Conservation (phyloP, 768 basidiomycete species). For the Coprinopsis cinerea region DNA sequence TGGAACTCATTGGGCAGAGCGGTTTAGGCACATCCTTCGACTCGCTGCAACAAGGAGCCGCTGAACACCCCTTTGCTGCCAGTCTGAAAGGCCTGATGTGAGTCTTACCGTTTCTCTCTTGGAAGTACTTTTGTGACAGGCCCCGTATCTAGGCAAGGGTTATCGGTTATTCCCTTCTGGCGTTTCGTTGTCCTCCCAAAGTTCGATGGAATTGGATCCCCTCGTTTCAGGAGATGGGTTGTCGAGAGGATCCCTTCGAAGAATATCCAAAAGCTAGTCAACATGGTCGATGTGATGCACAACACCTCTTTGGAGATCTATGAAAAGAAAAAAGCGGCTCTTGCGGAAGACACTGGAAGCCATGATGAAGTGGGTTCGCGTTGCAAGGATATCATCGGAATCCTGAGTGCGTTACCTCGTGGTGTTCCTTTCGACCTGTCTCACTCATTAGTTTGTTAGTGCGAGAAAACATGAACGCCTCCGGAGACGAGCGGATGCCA, state of each 20-base stretch:
- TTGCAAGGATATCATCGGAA: slow-evolving; percentile 39
- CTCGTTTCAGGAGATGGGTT: slow-evolving; percentile 20
- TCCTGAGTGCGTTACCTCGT: slow-evolving; percentile 25
- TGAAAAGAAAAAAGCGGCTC: slow-evolving; percentile 26
- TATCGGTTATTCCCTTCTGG: background rate
- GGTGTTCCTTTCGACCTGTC: background rate
- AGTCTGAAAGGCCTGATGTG: slow-evolving; percentile 21
- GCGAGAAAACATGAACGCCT: slow-evolving; percentile 27
- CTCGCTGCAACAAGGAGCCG: slow-evolving; percentile 17
- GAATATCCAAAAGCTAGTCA: slow-evolving; percentile 1
- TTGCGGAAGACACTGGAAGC: slow-evolving; percentile 28
- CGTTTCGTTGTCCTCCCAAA: slow-evolving; percentile 13
- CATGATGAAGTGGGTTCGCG: slow-evolving; percentile 24
- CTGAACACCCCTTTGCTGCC: slow-evolving; percentile 18
- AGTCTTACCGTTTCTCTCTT: slow-evolving; percentile 3
- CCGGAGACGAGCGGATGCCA: slow-evolving; percentile 23
- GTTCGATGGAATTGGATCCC: slow-evolving; percentile 19
- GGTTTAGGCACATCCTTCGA: slow-evolving; percentile 28
- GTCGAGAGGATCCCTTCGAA: slow-evolving; percentile 5
- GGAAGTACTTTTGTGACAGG: background rate
- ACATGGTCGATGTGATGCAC: slow-evolving; percentile 28
- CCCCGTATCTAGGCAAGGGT: background rate
- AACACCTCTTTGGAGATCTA: slow-evolving; percentile 28
- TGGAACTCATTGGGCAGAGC: slow-evolving; percentile 26
- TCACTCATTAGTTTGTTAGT: slow-evolving; percentile 27